Conservation (phyloP, 139 green algal species). For the Auxenochlorella pyrenoidosa region DNA sequence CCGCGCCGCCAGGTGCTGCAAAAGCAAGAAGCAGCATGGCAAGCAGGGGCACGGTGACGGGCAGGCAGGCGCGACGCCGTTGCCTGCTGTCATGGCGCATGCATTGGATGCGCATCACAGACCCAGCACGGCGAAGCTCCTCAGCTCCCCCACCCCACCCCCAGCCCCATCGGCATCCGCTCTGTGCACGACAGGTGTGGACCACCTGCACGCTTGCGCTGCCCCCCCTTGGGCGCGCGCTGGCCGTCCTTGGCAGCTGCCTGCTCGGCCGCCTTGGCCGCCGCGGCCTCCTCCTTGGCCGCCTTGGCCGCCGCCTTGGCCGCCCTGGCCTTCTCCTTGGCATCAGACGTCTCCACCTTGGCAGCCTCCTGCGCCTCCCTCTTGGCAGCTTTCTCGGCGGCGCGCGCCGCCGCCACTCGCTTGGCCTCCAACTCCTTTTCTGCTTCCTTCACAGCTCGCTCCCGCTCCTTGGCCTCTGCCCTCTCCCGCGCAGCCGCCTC, state of each 20-base stretch:
- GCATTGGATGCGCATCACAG: too few species aligned
- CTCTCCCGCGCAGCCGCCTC: constrained; percentile 16
- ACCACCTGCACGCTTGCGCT: constrained; percentile 15
- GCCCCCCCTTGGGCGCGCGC: background rate
- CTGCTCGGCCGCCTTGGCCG: background rate
- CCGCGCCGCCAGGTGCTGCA: background rate
- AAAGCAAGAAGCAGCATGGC: background rate
- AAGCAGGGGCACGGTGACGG: too few species aligned
- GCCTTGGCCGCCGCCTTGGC: background rate
- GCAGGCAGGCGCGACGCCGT: background rate
- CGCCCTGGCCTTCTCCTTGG: background rate
- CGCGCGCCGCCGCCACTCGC: background rate
- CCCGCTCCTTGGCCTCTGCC: background rate
- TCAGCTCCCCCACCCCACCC: background rate
- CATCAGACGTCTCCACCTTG: background rate
- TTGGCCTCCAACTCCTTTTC: constrained; percentile 35
- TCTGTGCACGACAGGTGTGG: too few species aligned
- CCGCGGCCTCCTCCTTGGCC: background rate
- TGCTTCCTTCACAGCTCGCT: constrained; percentile 27
- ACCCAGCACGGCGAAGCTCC: too few species aligned
- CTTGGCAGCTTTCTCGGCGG: background rate
- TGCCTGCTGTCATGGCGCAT: too few species aligned
- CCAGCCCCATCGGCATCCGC: too few species aligned
- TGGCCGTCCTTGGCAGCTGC: background rate
- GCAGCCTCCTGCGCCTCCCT: constrained; percentile 22